Base-by-base conservation (phyloP, 139 green algal species). In the Asterochloris sp. region DNA sequence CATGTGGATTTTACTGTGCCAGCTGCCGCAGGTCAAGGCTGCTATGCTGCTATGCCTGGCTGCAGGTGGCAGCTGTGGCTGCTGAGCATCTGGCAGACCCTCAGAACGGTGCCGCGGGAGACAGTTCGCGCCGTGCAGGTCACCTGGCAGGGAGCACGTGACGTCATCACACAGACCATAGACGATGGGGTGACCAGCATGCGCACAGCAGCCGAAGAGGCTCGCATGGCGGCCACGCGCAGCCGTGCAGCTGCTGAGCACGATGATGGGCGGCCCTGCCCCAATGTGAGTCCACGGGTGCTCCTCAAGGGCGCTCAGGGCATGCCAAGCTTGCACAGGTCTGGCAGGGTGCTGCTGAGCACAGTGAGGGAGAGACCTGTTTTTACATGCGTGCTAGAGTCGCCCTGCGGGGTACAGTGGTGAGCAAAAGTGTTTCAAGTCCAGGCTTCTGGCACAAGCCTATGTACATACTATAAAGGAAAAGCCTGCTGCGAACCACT, bases 61-160 rank as follows among this genome's bases (percentile, higher is more conserved):
- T 82, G 78, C 78, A 82, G 78, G 38, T 82, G 73, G n/a, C 62
- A 29, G 78, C 62, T 74, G 28, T 63, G 62, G 69, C 62, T 73
- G 61, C 61, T 82, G 27, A 64, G 17, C 16, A 9, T 82, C 13
- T 82, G 78, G 78, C 63, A 75, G 19, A 74, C 28, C 10, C 14
- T 82, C 0, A 12, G 15, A 10, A 29, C 54, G 15, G 69, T 66
- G 12, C 78, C 78, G 12, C 15, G 62, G 63, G 78, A 82, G 28
- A 82, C 78, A 62, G 47, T 62, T 13, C 19, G 15, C 61, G 78
- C 78, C 47, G 78, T 82, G 15, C 61, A 26, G 10, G 26, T 82
- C 63, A 82, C 78, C 12, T 62, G 62, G 61, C 11, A 15, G 28
- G 78, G n/a, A 73, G 78, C 78, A n/a, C 27, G 62, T n/a, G 78